These are phyloP conservation scores for Acanthamoeba quina DNA, from an alignment of 208 protist species.

Conservation along the genomic window DNA sequence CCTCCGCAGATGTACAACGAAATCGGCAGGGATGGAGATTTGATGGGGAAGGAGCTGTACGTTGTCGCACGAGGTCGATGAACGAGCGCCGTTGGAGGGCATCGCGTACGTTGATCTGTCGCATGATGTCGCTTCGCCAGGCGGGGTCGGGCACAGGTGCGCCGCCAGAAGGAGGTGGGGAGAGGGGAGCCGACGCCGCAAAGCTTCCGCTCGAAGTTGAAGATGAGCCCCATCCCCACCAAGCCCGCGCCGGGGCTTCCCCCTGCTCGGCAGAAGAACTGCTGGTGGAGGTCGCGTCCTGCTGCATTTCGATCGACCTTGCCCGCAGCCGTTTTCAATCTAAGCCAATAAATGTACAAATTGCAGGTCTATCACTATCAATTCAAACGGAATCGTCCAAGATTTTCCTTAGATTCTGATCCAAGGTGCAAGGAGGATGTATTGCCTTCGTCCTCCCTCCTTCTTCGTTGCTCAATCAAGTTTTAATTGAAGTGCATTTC, in stretches of 20 bases:
- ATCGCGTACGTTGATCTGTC: conserved; percentile 15
- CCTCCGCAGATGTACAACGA: background rate
- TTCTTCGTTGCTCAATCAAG: too few relatives aligned
- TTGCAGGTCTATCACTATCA: too few relatives aligned
- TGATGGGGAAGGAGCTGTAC: background rate
- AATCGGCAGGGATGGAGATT: background rate
- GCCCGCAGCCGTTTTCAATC: too few relatives aligned
- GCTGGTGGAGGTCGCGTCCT: background rate
- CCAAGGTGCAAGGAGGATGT: too few relatives aligned
- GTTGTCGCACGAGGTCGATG: conserved; percentile 18
- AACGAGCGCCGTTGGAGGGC: background rate
- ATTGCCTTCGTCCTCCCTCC: too few relatives aligned
- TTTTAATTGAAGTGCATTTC: too few relatives aligned
- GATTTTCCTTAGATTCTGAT: too few relatives aligned
- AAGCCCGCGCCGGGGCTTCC: background rate
- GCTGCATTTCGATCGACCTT: background rate
- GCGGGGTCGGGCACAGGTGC: background rate
- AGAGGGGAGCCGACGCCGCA: background rate
- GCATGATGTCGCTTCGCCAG: background rate
- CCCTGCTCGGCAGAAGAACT: background rate
- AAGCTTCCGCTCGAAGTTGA: background rate
- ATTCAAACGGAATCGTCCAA: too few relatives aligned
- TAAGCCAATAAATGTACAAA: too few relatives aligned
- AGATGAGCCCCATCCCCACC: conserved; percentile 10
- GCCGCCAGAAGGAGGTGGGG: background rate